phyloP scores from a whole-genome alignment of 202 grass and related monocot genomes.

The Carex arenaria region DNA sequence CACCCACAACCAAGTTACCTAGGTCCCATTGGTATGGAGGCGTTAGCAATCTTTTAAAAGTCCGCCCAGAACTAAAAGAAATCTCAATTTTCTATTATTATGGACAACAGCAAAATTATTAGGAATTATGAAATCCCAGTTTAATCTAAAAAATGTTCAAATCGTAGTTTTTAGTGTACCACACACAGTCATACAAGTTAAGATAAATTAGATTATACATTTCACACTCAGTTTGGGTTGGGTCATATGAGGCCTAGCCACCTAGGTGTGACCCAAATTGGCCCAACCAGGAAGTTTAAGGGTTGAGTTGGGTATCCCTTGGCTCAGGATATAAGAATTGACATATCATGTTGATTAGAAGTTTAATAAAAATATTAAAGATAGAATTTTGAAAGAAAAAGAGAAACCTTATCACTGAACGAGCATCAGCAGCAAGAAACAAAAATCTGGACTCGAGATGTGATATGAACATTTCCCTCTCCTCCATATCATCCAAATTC shows the following conservation, averaged over 20 bases:
- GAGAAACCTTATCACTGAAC: constrained; percentile 66
- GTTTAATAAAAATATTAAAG: not conserved
- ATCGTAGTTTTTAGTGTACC: not conserved
- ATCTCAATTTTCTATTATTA: not conserved
- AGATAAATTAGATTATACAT: not conserved
- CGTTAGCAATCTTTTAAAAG: not conserved
- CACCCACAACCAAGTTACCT: not conserved
- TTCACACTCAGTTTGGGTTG: not conserved
- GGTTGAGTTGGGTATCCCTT: not conserved
- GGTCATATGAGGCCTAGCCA: not conserved
- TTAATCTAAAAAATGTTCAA: not conserved
- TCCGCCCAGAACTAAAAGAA: not conserved
- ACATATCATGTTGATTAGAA: not conserved
- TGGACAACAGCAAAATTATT: not conserved
- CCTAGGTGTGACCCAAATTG: not conserved
- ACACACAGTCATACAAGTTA: not conserved
- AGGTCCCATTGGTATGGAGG: not conserved
- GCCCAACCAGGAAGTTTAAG: not conserved
- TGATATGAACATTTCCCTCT: constrained; percentile 81
- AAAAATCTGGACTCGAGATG: constrained; percentile 85
- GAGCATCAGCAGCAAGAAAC: constrained; percentile 93
- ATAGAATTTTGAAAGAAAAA: not conserved
- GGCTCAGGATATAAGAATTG: not conserved
- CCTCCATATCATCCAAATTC: constrained; percentile 75
- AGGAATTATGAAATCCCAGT: not conserved